These are phyloP conservation scores for Talaromyces liani DNA, from an alignment of 495 filamentous ascomycete genomes.

Conservation along the genomic window DNA sequence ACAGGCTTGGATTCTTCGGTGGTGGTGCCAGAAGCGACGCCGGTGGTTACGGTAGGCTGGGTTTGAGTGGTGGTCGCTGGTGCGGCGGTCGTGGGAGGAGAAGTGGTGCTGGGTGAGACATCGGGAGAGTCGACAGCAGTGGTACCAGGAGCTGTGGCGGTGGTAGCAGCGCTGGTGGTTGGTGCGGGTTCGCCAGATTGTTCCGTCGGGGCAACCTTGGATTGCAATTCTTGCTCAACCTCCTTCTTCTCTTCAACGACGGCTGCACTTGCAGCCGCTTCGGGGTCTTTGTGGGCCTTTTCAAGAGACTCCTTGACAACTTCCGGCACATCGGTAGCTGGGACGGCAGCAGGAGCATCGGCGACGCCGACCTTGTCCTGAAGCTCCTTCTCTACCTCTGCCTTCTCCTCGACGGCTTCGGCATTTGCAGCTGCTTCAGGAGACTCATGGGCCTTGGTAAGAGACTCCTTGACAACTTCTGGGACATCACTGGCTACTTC, in stretches of 20 bases:
- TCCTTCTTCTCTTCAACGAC: slow-evolving; percentile 73
- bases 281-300: slow-evolving; percentile 55
- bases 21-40: slow-evolving; percentile 9
- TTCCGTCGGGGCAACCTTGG: slow-evolving; percentile 42
- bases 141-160: slow-evolving; percentile 29
- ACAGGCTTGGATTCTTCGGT: slow-evolving; percentile 7
- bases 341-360: slow-evolving; percentile 16
- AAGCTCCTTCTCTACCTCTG: slow-evolving; percentile 54
- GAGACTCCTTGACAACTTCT: slow-evolving; percentile 56
- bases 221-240: slow-evolving; percentile 60
- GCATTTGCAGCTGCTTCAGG: slow-evolving; percentile 60
- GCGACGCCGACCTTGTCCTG: slow-evolving; percentile 27
- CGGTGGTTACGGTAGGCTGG: slow-evolving; percentile 13
- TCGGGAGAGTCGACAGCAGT: slow-evolving; percentile 23
- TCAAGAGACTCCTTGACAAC: slow-evolving; percentile 67
- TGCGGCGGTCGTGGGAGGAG: slow-evolving; percentile 18
- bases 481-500: slow-evolving; percentile 28
- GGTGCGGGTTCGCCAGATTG: slow-evolving; percentile 48
- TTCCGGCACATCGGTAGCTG: slow-evolving; percentile 54
- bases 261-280: slow-evolving; percentile 60
- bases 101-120: slow-evolving; percentile 38
- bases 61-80: slow-evolving; percentile 13
- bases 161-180: slow-evolving; percentile 35
- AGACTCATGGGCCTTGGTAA: slow-evolving; percentile 44
- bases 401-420: slow-evolving; percentile 60